Evolutionary conservation across 257 asterid genomes (phyloP).

Genomic region (Osmanthus fragrans): DNA sequence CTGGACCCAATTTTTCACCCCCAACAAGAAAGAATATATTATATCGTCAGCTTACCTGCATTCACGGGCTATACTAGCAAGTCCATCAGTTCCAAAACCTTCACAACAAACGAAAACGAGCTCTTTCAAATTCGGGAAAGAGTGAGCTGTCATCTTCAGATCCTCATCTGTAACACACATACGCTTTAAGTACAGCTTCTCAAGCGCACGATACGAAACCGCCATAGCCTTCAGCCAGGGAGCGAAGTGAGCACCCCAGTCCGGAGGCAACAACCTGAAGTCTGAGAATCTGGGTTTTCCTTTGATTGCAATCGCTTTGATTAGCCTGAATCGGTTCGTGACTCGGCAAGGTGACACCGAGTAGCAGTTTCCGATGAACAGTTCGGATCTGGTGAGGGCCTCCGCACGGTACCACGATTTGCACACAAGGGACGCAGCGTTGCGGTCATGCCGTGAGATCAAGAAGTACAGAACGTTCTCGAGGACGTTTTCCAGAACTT

Average conservation of each 20-base stretch:
- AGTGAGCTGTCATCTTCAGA: constrained; percentile 33
- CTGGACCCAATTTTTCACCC: constrained; percentile 13
- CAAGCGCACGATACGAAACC: constrained; percentile 38
- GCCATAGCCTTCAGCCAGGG: constrained; percentile 43
- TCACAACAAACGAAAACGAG: constrained; percentile 52
- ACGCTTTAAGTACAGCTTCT: constrained; percentile 48
- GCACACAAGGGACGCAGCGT: constrained; percentile 54
- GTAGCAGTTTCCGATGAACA: constrained; percentile 56
- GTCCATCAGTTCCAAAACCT: constrained; percentile 51
- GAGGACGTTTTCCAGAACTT: constrained; percentile 49
- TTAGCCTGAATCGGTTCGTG: constrained; percentile 38
- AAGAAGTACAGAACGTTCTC: constrained; percentile 55
- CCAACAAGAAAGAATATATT: neutral
- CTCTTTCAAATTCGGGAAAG: constrained; percentile 41
- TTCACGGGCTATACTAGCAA: constrained; percentile 43
- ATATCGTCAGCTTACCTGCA: constrained; percentile 47
- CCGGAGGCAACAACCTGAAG: constrained; percentile 45
- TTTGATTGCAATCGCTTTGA: constrained; percentile 41
- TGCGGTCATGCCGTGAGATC: constrained; percentile 47
- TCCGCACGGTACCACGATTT: constrained; percentile 52
- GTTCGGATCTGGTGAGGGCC: constrained; percentile 57
- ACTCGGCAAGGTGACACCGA: constrained; percentile 45
- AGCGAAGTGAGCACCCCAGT: constrained; percentile 51
- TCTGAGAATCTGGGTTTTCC: constrained; percentile 60
- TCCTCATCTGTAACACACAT: constrained; percentile 46